A percentile compares a stretch with the other conserved stretches of the same genome.
phyloP scores from a whole-genome alignment of 495 filamentous ascomycete genomes.

The Neohortaea acidophila region DNA sequence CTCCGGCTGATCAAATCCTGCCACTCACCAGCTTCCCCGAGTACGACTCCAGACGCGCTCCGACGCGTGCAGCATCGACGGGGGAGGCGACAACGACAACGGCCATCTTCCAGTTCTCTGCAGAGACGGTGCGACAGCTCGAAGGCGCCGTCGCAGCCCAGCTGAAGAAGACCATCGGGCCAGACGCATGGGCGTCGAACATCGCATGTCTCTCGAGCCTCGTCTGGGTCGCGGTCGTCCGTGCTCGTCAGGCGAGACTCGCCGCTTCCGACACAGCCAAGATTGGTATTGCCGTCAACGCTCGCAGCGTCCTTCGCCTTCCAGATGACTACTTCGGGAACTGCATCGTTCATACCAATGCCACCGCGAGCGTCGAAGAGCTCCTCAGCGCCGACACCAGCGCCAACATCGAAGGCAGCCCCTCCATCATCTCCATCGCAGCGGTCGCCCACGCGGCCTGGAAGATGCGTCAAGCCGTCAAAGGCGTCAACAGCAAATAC shows the following conservation, averaged over 20 bases:
- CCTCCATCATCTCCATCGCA: neutral
- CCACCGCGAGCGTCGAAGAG: neutral
- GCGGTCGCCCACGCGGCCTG: neutral
- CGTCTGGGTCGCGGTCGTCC: conserved; percentile 4
- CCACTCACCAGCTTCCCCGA: conserved; percentile 1
- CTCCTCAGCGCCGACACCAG: neutral
- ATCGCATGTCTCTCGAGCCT: conserved; percentile 2
- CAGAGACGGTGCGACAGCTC: neutral
- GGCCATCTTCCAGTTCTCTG: conserved; percentile 3
- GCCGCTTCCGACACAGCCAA: neutral
- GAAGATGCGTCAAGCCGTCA: conserved; percentile 1
- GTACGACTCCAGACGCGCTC: neutral
- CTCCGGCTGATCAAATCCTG: neutral
- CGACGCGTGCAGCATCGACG: neutral
- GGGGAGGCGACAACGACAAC: neutral
- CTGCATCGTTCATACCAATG: conserved; percentile 1
- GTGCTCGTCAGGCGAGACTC: neutral
- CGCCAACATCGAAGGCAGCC: neutral
- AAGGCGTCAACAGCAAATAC: neutral
- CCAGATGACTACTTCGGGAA: conserved; percentile 5
- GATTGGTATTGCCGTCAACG: conserved; percentile 3
- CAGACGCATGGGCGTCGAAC: neutral
- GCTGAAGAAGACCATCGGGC: neutral
- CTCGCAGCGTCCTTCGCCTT: neutral
- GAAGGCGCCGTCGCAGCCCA: neutral